These are phyloP conservation scores for Cryptococcus floricola DNA, from an alignment of 1,284 basidiomycete genomes.

Conservation along the genomic window DNA sequence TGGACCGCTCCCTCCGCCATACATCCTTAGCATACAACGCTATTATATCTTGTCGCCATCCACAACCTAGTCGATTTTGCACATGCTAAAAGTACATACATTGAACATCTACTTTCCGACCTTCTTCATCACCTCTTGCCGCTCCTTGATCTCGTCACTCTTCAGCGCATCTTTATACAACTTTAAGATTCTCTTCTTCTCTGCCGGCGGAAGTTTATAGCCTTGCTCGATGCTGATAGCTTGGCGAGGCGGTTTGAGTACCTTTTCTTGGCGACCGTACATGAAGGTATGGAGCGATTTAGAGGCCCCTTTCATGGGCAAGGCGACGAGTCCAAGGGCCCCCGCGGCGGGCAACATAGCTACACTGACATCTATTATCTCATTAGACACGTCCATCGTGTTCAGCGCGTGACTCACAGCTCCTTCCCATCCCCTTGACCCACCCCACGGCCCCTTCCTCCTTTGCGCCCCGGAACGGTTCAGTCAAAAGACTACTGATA, in stretches of 20 bases:
- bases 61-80: constrained; percentile 1
- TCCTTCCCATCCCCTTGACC: constrained; percentile 54
- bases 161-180: constrained; percentile 49
- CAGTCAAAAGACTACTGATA: constrained; percentile 56
- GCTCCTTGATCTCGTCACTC: constrained; percentile 34
- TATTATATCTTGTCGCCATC: no score
- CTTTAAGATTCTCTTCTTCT: constrained; percentile 48
- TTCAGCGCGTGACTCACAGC: constrained; percentile 46
- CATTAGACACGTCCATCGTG: neutral
- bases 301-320: constrained; percentile 53
- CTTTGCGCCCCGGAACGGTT: constrained; percentile 54
- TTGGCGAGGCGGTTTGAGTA: constrained; percentile 24
- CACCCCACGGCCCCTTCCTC: constrained; percentile 55
- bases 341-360: constrained; percentile 28
- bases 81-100: neutral
- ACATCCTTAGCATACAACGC: no score
- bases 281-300: constrained; percentile 44
- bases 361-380: neutral
- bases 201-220: constrained; percentile 11
- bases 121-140: constrained; percentile 45
- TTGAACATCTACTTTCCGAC: constrained; percentile 46
- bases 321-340: constrained; percentile 51
- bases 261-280: constrained; percentile 20
- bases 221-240: constrained; percentile 12
- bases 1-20: constrained; percentile 2